Conservation (phyloP, 2,329 filamentous ascomycete genomes). For the Aureobasidium leucospermi region DNA sequence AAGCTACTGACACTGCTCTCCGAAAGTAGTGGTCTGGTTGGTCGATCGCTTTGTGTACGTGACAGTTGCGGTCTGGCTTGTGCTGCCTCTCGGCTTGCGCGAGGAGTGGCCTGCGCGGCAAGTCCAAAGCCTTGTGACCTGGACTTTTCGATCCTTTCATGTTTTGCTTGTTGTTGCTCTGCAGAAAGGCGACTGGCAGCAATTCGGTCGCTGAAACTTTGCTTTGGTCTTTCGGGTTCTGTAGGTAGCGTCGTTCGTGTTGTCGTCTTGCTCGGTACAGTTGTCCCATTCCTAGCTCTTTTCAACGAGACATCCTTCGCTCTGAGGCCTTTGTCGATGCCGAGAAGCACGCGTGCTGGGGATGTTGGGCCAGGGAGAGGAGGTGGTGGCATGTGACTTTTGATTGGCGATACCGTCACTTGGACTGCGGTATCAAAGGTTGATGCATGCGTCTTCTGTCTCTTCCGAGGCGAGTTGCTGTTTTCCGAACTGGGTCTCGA, state of each 20-base stretch:
- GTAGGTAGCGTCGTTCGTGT: neutral
- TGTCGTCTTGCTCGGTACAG: conserved; percentile 15
- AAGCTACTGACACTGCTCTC: neutral
- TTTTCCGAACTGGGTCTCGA: neutral
- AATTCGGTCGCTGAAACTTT: conserved; percentile 79
- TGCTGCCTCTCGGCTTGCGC: neutral
- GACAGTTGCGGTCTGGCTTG: neutral
- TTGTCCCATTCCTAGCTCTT: conserved; percentile 44
- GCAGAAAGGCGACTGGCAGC: conserved; percentile 53
- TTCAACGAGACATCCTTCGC: conserved; percentile 80
- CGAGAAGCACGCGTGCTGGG: conserved; percentile 70
- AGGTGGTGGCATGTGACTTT: conserved; percentile 36
- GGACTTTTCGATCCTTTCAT: conserved; percentile 35
- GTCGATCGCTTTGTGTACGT: neutral
- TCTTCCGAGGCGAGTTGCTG: conserved; percentile 19
- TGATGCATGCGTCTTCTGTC: conserved; percentile 1
- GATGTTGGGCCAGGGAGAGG: conserved; percentile 46
- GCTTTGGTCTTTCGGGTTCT: conserved; percentile 28
- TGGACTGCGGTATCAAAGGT: conserved; percentile 45
- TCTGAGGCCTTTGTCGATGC: conserved; percentile 81
- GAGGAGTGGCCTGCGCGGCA: neutral
- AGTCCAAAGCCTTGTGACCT: conserved; percentile 30
- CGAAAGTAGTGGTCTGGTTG: neutral
- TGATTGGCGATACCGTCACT: conserved; percentile 68
- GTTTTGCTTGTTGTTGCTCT: conserved; percentile 37